These are phyloP conservation scores for Paecilomyces variotii DNA, from an alignment of 2,329 filamentous ascomycete genomes.

Conservation along the genomic window DNA sequence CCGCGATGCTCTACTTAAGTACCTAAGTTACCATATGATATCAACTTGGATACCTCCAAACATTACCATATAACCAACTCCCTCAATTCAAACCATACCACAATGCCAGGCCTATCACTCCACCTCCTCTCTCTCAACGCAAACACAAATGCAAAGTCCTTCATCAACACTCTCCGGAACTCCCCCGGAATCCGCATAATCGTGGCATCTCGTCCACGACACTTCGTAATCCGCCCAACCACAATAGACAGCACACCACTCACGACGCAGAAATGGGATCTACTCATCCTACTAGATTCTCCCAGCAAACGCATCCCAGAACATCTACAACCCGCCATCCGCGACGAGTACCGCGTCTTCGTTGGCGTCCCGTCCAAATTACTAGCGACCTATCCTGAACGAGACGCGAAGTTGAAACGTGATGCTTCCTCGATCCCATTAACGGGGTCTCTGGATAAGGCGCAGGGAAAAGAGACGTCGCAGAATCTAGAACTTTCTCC, in stretches of 20 bases:
- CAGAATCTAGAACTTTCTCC: slow-evolving; percentile 50
- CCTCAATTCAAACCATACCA: slow-evolving; percentile 4
- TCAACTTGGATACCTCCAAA: neutral
- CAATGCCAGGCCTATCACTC: slow-evolving; percentile 27
- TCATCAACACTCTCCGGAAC: slow-evolving; percentile 20
- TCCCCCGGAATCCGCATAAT: slow-evolving; percentile 19
- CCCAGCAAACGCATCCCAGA: slow-evolving; percentile 10
- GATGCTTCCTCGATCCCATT: slow-evolving; percentile 10
- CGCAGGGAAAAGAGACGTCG: slow-evolving; percentile 21
- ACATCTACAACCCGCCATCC: slow-evolving; percentile 10
- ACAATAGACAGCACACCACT: slow-evolving; percentile 21
- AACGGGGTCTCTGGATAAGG: slow-evolving; percentile 22
- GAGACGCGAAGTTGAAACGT: slow-evolving; percentile 15
- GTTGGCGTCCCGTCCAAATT: slow-evolving; percentile 30
- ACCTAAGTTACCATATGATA: neutral
- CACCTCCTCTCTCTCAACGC: slow-evolving; percentile 24
- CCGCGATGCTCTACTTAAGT: too few relatives aligned
- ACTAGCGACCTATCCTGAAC: slow-evolving; percentile 17
- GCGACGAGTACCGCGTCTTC: slow-evolving; percentile 23
- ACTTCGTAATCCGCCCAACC: slow-evolving; percentile 27
- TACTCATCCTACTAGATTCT: slow-evolving; percentile 27
- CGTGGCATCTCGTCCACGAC: slow-evolving; percentile 27
- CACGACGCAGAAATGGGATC: slow-evolving; percentile 24
- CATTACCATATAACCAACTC: neutral
- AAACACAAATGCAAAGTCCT: slow-evolving; percentile 13